A percentile compares a stretch with the other conserved stretches of the same genome.
Conservation (phyloP, 352 stramenopile genomes). For the Pythium dissimile region DNA sequence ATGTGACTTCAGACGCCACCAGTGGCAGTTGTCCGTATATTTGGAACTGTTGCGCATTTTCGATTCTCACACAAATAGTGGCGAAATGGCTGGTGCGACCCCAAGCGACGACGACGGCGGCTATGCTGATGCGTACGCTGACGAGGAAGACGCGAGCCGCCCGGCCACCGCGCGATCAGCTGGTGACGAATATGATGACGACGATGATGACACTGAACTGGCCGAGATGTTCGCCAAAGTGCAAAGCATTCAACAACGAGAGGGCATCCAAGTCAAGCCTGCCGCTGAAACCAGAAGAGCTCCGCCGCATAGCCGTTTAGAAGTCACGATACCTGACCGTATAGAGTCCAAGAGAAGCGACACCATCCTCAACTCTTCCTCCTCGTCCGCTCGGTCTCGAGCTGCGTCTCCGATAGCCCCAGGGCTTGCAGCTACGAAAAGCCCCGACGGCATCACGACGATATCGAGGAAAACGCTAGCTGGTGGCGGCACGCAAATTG, state of each 20-base stretch:
- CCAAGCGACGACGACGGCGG: background rate
- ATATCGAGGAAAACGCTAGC: slow-evolving; percentile 35
- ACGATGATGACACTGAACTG: slow-evolving; percentile 53
- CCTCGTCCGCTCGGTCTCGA: slow-evolving; percentile 3
- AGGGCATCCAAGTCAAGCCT: slow-evolving; percentile 27
- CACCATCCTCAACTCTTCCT: background rate
- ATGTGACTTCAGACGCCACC: background rate
- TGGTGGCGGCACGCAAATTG: slow-evolving; percentile 3
- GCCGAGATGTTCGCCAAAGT: slow-evolving; percentile 76
- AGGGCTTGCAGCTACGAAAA: slow-evolving; percentile 12
- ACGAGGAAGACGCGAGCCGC: background rate
- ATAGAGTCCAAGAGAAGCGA: slow-evolving; percentile 13
- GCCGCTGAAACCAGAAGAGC: slow-evolving; percentile 2
- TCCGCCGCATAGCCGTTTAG: slow-evolving; percentile 11
- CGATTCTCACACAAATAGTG: background rate
- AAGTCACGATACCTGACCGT: slow-evolving; percentile 7
- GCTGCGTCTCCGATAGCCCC: slow-evolving; percentile 7
- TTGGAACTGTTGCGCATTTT: too few species aligned
- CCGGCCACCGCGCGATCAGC: background rate
- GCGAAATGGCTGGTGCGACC: slow-evolving; percentile 1
- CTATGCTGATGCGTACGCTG: slow-evolving; percentile 11
- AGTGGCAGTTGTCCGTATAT: background rate
- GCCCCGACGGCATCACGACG: slow-evolving; percentile 60
- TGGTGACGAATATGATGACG: slow-evolving; percentile 9
- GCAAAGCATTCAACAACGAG: slow-evolving; percentile 52